Evolutionary conservation across 148 eudicot genomes (phyloP), one percentile per base, ranked within the genome.

Genomic region (Polygonum aviculare): DNA sequence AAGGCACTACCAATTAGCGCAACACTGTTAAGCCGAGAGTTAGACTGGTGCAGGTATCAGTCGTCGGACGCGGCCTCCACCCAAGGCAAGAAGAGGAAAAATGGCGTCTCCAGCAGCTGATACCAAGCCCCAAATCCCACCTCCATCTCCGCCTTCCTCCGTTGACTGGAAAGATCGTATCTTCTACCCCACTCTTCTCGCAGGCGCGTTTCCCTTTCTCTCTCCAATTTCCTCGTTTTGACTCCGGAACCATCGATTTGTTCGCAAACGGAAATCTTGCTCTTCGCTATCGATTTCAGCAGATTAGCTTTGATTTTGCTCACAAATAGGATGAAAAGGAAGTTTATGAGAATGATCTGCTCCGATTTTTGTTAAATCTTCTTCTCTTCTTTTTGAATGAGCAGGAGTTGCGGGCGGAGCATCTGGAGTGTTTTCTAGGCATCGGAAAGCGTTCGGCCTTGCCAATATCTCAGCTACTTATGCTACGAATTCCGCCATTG

Each of bases 401-500:
- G 14, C 74, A 94, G 98, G 97, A 55, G 75, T 90, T 81, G 86
- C 84, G 72, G 98, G 98, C 21, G 93, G 87, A 51, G 93, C 85
- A 69, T 78, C 74, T 77, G 98, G 97, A 71, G 74, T 84, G 65
- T 65, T 92, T 35, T 94, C 95, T 0, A 92, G 86, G 80, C 90
- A 94, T 71, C 77, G 91, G 16, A 94, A 90, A 82, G 83, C 76
- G 69, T 87, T 82, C 12, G 98, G 98, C 22, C 76, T 90, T 62
- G 83, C 88, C 9, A 86, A 85, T 67, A 87, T 89, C 44, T 82
- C 97, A 69, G 84, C 98, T 65, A 87, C 93, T 76, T 94, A 92
- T 75, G 98, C 98, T 21, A 75, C 98, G 51, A 92, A 94, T 87
- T 82, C 89, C 47, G 93, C 98, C 75, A 87, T 90, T 51, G 91